A percentile compares a stretch with the other conserved stretches of the same genome.
These are phyloP conservation scores for Candida krabiensis DNA, from an alignment of 805 yeast genomes.

Conservation along the genomic window DNA sequence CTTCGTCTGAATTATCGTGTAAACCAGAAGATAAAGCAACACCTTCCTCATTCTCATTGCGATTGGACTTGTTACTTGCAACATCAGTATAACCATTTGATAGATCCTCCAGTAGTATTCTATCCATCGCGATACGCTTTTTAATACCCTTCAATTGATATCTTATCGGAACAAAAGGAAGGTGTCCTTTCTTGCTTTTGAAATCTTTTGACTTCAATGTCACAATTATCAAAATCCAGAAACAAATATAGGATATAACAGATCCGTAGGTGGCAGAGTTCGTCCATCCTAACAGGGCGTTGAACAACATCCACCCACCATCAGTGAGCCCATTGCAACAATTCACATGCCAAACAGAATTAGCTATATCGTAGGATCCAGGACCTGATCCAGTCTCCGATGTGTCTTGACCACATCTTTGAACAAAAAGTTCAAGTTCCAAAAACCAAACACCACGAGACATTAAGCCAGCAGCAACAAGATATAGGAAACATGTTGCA, in stretches of 20 bases:
- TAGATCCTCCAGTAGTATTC: conserved; percentile 26
- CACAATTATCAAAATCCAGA: conserved; percentile 60
- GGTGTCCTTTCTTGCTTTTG: conserved; percentile 58
- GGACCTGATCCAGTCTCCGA: conserved; percentile 91
- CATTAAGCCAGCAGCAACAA: conserved; percentile 84
- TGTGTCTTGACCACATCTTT: conserved; percentile 79
- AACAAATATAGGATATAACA: conserved; percentile 65
- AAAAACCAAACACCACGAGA: conserved; percentile 90
- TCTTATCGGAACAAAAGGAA: conserved; percentile 60
- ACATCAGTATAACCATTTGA: conserved; percentile 24
- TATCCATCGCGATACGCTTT: conserved; percentile 34
- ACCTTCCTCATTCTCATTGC: conserved; percentile 1
- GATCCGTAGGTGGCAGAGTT: conserved; percentile 92
- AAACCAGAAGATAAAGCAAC: not conserved
- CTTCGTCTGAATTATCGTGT: conserved; percentile 4
- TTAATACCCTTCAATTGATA: conserved; percentile 59
- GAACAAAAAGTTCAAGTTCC: conserved; percentile 75
- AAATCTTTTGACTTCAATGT: conserved; percentile 40
- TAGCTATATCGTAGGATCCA: conserved; percentile 80
- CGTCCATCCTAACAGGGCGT: conserved; percentile 92
- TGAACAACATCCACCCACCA: conserved; percentile 88
- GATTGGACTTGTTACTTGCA: conserved; percentile 18
- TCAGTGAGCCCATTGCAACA: conserved; percentile 93
- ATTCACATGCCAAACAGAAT: conserved; percentile 90
- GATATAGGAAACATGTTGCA: conserved; percentile 77